These are phyloP conservation scores for Gomphus bonarii DNA, from an alignment of 1,284 basidiomycete species.

Conservation along the genomic window DNA sequence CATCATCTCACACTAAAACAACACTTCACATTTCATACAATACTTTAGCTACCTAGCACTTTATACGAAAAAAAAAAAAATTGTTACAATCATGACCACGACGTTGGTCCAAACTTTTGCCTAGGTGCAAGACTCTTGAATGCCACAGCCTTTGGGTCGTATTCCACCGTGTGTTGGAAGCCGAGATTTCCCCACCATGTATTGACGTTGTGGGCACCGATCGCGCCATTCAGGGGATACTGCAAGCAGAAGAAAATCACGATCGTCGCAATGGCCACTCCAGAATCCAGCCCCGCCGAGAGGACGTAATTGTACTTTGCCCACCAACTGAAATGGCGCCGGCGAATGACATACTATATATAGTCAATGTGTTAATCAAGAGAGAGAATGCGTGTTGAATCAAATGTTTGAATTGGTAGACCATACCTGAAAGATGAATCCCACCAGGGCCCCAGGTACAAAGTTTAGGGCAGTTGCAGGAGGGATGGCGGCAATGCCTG, in stretches of 20 bases:
- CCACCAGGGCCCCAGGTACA: slow-evolving; percentile 47
- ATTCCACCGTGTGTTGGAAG: neutral
- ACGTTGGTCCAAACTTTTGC: neutral
- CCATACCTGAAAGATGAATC: slow-evolving; percentile 40
- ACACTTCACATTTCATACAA: neutral
- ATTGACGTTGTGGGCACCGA: slow-evolving; percentile 43
- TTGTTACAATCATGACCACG: neutral
- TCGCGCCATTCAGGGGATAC: slow-evolving; percentile 51
- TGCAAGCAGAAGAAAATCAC: slow-evolving; percentile 61
- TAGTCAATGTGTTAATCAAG: no score
- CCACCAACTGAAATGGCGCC: slow-evolving; percentile 59
- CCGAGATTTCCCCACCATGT: slow-evolving; percentile 60
- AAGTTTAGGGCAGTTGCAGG: slow-evolving; percentile 47
- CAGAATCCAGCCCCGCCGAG: slow-evolving; percentile 48
- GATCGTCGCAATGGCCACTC: slow-evolving; percentile 47
- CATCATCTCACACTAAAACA: neutral
- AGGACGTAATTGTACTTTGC: slow-evolving; percentile 61
- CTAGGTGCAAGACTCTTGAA: neutral
- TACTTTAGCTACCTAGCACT: neutral
- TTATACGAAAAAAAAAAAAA: neutral
- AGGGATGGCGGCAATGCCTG: slow-evolving; percentile 44
- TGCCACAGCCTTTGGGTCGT: neutral
- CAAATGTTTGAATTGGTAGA: no score
- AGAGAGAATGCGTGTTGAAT: no score
- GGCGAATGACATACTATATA: slow-evolving; percentile 45